Evolutionary conservation across 306 rosid genomes (phyloP).

Genomic region (Vigna angularis): DNA sequence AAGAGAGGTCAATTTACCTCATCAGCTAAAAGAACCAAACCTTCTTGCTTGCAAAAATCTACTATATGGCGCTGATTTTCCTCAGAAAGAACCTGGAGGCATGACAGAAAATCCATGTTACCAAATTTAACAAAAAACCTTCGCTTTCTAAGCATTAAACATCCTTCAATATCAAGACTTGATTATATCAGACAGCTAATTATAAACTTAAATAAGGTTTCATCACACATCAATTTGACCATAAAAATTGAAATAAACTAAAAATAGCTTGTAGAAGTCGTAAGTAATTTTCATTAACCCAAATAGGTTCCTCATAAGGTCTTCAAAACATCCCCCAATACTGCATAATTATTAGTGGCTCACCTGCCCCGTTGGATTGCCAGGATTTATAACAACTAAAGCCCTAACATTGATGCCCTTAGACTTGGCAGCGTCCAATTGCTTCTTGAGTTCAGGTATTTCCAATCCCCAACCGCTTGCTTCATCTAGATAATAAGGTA

Average conservation of each 20-base stretch:
- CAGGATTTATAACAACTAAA: constrained; percentile 94
- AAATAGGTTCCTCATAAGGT: background rate
- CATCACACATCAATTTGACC: background rate
- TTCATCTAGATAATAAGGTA: constrained; percentile 90
- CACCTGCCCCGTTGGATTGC: constrained; percentile 99
- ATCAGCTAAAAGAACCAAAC: constrained; percentile 94
- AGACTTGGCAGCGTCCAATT: constrained; percentile 76
- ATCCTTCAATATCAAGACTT: background rate
- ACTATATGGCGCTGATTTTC: constrained; percentile 79
- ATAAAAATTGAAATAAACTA: constrained; percentile 3
- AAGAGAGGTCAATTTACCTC: constrained; percentile 65
- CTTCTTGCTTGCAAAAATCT: constrained; percentile 85
- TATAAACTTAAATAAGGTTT: background rate
- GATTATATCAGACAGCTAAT: background rate
- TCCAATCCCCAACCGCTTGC: constrained; percentile 91
- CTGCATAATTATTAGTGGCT: constrained; percentile 30
- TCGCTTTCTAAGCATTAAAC: constrained; percentile 10
- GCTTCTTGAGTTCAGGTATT: constrained; percentile 72
- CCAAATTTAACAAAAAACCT: constrained; percentile 16
- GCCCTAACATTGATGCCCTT: constrained; percentile 87
- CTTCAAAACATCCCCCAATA: background rate
- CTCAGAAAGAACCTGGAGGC: constrained; percentile 54
- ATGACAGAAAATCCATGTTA: constrained; percentile 32
- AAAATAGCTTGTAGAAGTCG: background rate
- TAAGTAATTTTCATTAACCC: background rate